Evolutionary conservation across 2,329 filamentous ascomycete genomes (phyloP).

Genomic region (Myotisia sp.): DNA sequence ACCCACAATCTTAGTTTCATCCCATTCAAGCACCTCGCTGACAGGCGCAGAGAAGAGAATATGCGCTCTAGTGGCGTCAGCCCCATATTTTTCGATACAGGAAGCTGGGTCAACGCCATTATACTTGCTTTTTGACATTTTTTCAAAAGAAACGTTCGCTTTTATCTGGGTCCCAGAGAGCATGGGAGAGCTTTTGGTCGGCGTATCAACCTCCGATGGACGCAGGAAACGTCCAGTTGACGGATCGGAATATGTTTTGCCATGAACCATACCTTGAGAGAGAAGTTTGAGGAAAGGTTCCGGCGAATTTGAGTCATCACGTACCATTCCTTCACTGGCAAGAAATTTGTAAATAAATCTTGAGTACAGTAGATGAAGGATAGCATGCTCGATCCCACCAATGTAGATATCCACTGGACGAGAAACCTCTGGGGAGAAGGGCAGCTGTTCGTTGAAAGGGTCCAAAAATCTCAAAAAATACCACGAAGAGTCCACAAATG

Average conservation of each 20-base stretch:
- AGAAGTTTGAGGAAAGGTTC: constrained; percentile 76
- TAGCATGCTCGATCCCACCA: constrained; percentile 80
- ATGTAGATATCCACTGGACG: constrained; percentile 80
- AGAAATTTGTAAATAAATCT: constrained; percentile 85
- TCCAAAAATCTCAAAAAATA: constrained; percentile 59
- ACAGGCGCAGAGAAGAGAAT: constrained; percentile 82
- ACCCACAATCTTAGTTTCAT: constrained; percentile 66
- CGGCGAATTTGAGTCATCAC: constrained; percentile 24
- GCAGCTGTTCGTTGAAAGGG: constrained; percentile 46
- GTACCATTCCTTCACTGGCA: constrained; percentile 33
- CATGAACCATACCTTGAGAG: constrained; percentile 87
- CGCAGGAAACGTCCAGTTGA: constrained; percentile 60
- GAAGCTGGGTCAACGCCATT: constrained; percentile 73
- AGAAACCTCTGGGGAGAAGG: constrained; percentile 43
- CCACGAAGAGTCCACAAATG: constrained; percentile 91
- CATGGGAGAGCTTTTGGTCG: constrained; percentile 41
- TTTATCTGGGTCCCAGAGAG: constrained; percentile 47
- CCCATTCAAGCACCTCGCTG: constrained; percentile 73
- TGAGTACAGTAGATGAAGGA: constrained; percentile 75
- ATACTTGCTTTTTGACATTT: constrained; percentile 92
- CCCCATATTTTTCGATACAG: constrained; percentile 61
- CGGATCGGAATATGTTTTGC: constrained; percentile 66
- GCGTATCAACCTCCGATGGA: constrained; percentile 57
- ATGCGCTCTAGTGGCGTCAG: constrained; percentile 71
- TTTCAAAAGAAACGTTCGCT: constrained; percentile 59